A percentile compares a stretch with the other conserved stretches of the same genome.
These are phyloP conservation scores for Protea cynaroides DNA, from an alignment of 164 flowering plant species.

Conservation along the genomic window DNA sequence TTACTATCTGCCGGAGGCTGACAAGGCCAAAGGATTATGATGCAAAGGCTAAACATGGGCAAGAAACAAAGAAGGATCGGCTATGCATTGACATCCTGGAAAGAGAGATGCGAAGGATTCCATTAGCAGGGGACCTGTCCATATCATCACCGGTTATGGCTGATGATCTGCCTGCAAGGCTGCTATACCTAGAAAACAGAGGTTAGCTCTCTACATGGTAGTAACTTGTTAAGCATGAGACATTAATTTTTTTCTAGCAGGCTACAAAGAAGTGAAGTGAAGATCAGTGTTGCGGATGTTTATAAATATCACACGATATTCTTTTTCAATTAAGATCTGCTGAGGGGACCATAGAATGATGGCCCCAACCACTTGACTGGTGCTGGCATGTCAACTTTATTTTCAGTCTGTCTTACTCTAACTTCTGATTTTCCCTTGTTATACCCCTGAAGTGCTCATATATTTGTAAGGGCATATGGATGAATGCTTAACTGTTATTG, in stretches of 20 bases:
- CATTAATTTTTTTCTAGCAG: neutral
- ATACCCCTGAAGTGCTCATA: neutral
- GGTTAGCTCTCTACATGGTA: slow-evolving; percentile 27
- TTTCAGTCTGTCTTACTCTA: neutral
- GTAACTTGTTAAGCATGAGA: neutral
- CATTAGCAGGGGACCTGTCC: slow-evolving; percentile 28
- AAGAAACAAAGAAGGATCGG: slow-evolving; percentile 52
- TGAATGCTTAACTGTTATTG: neutral
- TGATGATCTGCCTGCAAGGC: slow-evolving; percentile 50
- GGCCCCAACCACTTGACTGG: no score
- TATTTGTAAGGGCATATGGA: neutral
- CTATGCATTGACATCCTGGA: slow-evolving; percentile 64
- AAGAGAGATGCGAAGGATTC: slow-evolving; percentile 50
- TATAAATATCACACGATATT: no score
- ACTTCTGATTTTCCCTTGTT: neutral
- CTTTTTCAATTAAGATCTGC: no score
- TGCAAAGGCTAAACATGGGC: slow-evolving; percentile 43
- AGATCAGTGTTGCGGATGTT: no score
- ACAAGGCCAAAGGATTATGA: slow-evolving; percentile 70
- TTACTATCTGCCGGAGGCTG: slow-evolving; percentile 48
- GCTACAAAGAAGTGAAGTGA: no score
- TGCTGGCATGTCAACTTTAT: no score
- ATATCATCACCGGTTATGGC: slow-evolving; percentile 22
- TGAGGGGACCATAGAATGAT: no score
- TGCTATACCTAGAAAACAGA: slow-evolving; percentile 59